Base-by-base conservation (phyloP, 2,329 filamentous ascomycete species). In the Alternaria infectoria region DNA sequence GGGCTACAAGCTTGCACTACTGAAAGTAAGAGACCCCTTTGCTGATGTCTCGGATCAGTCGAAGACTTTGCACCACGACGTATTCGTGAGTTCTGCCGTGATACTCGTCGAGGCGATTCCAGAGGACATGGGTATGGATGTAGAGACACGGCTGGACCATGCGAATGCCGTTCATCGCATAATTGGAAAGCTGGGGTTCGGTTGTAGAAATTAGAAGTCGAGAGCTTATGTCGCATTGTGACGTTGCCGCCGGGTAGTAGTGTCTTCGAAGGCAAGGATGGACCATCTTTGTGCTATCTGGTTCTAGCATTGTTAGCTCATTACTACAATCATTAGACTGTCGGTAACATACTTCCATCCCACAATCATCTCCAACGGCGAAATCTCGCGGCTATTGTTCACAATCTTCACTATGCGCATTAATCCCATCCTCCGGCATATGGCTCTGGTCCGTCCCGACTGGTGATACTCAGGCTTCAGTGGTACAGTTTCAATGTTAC, bases 351-450 rank as follows among this genome's bases (percentile, higher is more conserved):
- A 36, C 17, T 23, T 32, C 15, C 17, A 30, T 51, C 32, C 17
- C 15, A 15, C 17, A 36, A 10, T 21, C n/a, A 11, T 13, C 6
- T n/a, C 26, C 28, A 36, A 36, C 32, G 8, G 17, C 28, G 49
- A 19, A 51, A 36, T 17, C 17, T 32, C 30, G 28, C 28, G 5
- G 13, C 10, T 17, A 23, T 19, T 17, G 17, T 5, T n/a, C 28
- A 19, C 28, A 17, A 32, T 5, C 3, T 3, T n/a, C 19, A 40
- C 30, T n/a, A 28, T 1, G 6, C 19, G 19, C 19, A 12, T 23
- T 17, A 3, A 5, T 0, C 12, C 1, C 1, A 11, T n/a, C 13
- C 1, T 52, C 15, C 0, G 12, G 1, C 15, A 10, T 19, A 36
- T 3, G 13, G 13, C 28, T 36, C n/a, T 40, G n/a, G 10, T 40